Evolutionary conservation across 768 basidiomycete species (phyloP), one percentile per base, ranked within the genome.

Genomic region (Amanita subjunquillea): DNA sequence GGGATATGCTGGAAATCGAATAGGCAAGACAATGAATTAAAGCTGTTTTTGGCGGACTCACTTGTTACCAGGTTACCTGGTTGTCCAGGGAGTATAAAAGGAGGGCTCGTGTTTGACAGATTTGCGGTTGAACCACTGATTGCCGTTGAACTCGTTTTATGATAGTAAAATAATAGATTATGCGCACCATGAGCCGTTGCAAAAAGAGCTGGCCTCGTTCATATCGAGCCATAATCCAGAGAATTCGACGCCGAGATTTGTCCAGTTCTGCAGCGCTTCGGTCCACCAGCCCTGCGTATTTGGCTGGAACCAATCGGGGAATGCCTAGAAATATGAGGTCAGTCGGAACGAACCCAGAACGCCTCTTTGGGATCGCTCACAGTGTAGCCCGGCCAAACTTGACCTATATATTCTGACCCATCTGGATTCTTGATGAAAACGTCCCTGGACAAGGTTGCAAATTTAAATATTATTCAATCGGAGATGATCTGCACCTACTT

Each of bases 351-450:
- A 23, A 46, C 4, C 2, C 2, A 32, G 20, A 38, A 37, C 48
- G 36, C 39, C 17, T 36, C 15, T 27, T 7, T 8, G 34, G n/a
- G 45, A 39, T 13, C 17, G 60, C 72, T 15, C 34, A 80, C 84
- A 6, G 83, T 82, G 64, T 78, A 83, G 22, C 87, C 85, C 13
- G 87, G 85, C 86, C 84, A 89, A 7, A 87, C 86, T 60, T 82
- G 74, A 9, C 88, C 88, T 1, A 87, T 61, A 63, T 85, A 89
- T 58, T 82, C 75, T 36, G 80, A 75, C 0, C 80, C 82, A 59
- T 90, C 82, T 0, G 82, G 82, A 62, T 90, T 88, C 58, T 79
- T 87, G 48, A 91, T 76, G 64, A 82, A 90, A 0, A 80, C 75
- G 45, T 78, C 75, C n/a, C 83, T 32, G 10, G 12, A 32, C 12